Evolutionary conservation across 179 eudicot species (phyloP).

Genomic region (Drosera spatulata): DNA sequence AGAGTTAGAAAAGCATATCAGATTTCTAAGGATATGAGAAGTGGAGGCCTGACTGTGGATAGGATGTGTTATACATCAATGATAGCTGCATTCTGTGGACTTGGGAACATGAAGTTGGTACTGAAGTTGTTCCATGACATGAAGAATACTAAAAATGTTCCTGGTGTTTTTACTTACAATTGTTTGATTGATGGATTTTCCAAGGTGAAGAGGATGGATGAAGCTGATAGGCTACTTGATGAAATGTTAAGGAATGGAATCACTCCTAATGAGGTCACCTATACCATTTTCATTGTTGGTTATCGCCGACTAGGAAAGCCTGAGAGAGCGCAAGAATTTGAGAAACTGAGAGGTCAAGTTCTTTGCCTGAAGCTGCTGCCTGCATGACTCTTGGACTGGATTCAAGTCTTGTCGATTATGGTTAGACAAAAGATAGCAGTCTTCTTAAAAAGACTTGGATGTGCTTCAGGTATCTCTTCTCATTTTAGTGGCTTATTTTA

Average conservation of each 20-base stretch:
- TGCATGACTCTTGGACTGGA: constrained; percentile 12
- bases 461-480: no score
- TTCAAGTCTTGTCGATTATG: constrained; percentile 8
- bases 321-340: constrained; percentile 19
- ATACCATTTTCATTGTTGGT: constrained; percentile 26
- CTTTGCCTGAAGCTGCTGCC: constrained; percentile 14
- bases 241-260: constrained; percentile 29
- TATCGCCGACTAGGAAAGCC: constrained; percentile 16
- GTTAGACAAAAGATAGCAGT: constrained; percentile 5
- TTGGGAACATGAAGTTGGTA: constrained; percentile 25
- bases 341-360: constrained; percentile 27
- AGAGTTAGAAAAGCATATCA: constrained; percentile 25
- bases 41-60: constrained; percentile 30
- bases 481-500: no score
- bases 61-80: constrained; percentile 25
- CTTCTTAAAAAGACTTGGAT: no score
- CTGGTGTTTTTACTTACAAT: constrained; percentile 43
- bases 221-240: constrained; percentile 16
- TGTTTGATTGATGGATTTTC: constrained; percentile 42
- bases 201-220: constrained; percentile 24
- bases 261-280: constrained; percentile 21
- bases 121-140: constrained; percentile 26
- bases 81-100: constrained; percentile 36
- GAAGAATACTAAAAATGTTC: constrained; percentile 17
- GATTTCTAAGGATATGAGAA: constrained; percentile 26